phyloP scores from a whole-genome alignment of 2,329 filamentous ascomycete species.

The Aureobasidium melanogenum region DNA sequence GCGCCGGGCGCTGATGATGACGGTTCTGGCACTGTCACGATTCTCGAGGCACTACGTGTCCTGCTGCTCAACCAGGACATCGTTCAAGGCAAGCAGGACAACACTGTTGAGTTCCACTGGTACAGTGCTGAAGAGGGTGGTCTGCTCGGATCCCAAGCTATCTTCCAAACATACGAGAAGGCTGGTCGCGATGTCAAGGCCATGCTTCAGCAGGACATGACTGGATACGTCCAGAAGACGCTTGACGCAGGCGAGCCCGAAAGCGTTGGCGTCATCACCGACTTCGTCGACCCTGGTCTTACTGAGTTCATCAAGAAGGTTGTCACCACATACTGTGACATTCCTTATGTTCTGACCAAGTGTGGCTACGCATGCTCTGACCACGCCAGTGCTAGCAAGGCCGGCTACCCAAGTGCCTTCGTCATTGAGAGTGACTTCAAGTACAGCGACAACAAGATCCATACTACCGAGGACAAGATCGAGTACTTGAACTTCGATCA shows the following conservation, averaged over 20 bases:
- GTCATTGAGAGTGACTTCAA: constrained; percentile 68
- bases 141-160: constrained; percentile 76
- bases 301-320: constrained; percentile 88
- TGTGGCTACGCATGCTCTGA: constrained; percentile 80
- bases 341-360: constrained; percentile 79
- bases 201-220: constrained; percentile 99
- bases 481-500: constrained; percentile 74
- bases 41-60: constrained; percentile 79
- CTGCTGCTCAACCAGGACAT: constrained; percentile 63
- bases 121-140: constrained; percentile 88
- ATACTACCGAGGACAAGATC: constrained; percentile 60
- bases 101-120: constrained; percentile 96
- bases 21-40: constrained; percentile 66
- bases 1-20: constrained; percentile 95
- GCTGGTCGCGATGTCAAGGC: constrained; percentile 70
- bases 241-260: constrained; percentile 74
- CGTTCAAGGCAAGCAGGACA: constrained; percentile 58
- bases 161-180: constrained; percentile 75
- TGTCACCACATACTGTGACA: constrained; percentile 78
- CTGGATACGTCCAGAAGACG: constrained; percentile 75
- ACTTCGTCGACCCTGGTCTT: constrained; percentile 74
- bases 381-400: constrained; percentile 64
- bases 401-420: constrained; percentile 65
- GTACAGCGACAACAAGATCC: constrained; percentile 56
- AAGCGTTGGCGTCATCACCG: constrained; percentile 84